Evolutionary conservation across 176 grass and related monocot genomes (phyloP), one percentile per base, ranked within the genome.

Genomic region (Oropetium thomaeum): DNA sequence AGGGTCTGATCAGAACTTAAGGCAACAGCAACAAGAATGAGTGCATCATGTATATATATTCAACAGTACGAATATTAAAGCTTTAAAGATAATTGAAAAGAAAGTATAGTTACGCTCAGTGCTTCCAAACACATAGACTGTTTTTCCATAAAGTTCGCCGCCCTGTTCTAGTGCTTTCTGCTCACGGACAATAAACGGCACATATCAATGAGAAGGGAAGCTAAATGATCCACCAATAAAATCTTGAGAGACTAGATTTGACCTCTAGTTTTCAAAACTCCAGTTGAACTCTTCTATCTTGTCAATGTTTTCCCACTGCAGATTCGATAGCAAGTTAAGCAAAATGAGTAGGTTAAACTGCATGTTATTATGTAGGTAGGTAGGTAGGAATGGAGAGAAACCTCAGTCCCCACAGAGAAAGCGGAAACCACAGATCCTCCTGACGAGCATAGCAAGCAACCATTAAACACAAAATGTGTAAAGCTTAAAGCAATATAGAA

Each of bases 281-380:
- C 95, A 98, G 27, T 90, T 94, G 51, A 98, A 92, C 63, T 94
- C 94, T 0, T 70, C 69, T 12, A 94, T 67, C 71, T 98, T 98
- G 52, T 94, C 95, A 53, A 98, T 98, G 52, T 90, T 88, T 61
- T 98, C 95, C 95, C 91, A 98, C 95, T 98, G 76, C 23, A 72
- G 17, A 37, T 34, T 26, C 27, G 22, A 73, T 66, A 45, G 44
- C 7, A 44, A 73, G 58, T 73, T 39, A 58, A 33, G 63, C 17
- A 28, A 78, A 49, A 32, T 35, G 28, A 16, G 20, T 8, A 51
- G 8, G 3, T 69, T 52, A 49, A 59, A 45, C 16, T 43, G 33
- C 13, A 22, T 52, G 67, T 10, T 41, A 79, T 41, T 14, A 77
- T 44, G 32, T 44, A 23, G 10, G 31, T 9, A 69, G 8, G 67